phyloP scores from a whole-genome alignment of 2,329 filamentous ascomycete genomes.

The Trichothecium sympodiale region DNA sequence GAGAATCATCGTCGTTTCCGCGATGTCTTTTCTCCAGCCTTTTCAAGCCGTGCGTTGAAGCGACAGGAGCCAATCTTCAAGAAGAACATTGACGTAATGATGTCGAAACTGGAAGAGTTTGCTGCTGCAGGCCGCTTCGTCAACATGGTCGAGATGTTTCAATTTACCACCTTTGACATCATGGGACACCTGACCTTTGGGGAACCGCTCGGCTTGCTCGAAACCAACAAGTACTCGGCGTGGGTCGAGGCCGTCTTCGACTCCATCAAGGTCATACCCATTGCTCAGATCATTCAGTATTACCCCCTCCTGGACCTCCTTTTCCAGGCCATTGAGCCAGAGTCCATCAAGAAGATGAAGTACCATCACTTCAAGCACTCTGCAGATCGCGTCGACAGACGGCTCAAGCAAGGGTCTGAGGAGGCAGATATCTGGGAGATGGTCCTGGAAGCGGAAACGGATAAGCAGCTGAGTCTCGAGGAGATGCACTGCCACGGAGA shows the following conservation, averaged over 20 bases:
- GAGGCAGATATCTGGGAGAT: neutral
- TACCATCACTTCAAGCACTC: neutral
- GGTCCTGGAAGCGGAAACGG: neutral
- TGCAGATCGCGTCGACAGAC: neutral
- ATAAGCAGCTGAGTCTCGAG: neutral
- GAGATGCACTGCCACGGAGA: too few species aligned
- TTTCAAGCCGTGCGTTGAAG: too few species aligned
- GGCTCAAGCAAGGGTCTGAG: neutral
- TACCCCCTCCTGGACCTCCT: neutral
- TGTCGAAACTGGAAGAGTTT: too few species aligned
- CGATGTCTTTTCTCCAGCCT: too few species aligned
- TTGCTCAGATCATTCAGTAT: slow-evolving; percentile 1
- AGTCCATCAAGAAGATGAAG: neutral
- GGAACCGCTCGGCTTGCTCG: slow-evolving; percentile 9
- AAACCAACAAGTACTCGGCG: slow-evolving; percentile 7
- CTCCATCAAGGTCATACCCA: neutral
- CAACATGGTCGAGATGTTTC: slow-evolving; percentile 6
- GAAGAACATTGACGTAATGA: neutral
- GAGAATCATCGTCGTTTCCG: neutral
- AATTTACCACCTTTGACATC: slow-evolving; percentile 14
- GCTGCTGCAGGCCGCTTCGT: too few species aligned
- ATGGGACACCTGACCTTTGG: slow-evolving; percentile 16
- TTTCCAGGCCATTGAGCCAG: neutral
- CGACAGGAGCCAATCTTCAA: too few species aligned
- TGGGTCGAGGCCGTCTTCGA: slow-evolving; percentile 9